Evolutionary conservation across 1,284 basidiomycete species (phyloP).

Genomic region (Phenoliferia sp.): DNA sequence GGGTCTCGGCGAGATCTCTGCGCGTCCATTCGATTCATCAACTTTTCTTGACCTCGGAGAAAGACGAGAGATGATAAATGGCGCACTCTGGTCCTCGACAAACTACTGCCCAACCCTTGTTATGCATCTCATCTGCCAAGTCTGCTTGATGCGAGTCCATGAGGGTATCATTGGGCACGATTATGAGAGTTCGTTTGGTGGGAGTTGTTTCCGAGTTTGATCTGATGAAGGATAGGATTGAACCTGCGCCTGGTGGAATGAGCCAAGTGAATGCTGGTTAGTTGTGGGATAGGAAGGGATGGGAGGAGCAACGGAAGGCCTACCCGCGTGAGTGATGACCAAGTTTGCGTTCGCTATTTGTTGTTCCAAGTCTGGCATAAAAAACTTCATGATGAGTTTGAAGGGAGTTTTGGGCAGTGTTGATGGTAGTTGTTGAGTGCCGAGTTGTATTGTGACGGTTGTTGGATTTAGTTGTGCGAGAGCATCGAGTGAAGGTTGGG

Average conservation of each 20-base stretch:
- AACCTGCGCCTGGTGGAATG: constrained; percentile 72
- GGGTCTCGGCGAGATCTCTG: not conserved
- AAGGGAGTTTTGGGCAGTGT: constrained; percentile 7
- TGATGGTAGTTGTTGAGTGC: constrained; percentile 46
- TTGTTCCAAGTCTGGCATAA: constrained; percentile 63
- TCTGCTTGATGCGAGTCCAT: constrained; percentile 93
- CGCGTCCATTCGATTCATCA: too few relatives aligned
- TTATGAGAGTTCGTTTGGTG: constrained; percentile 57
- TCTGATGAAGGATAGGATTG: constrained; percentile 82
- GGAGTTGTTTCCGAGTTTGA: constrained; percentile 45
- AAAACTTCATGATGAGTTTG: constrained; percentile 55
- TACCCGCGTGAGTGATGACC: constrained; percentile 90
- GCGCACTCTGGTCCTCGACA: not conserved
- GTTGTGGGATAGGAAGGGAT: too few relatives aligned
- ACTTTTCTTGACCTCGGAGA: too few relatives aligned
- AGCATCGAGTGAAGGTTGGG: constrained; percentile 49
- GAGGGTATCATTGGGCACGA: constrained; percentile 81
- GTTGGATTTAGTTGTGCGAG: constrained; percentile 56
- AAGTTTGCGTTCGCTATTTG: constrained; percentile 65
- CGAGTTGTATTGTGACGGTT: constrained; percentile 67
- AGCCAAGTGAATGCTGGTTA: constrained; percentile 8
- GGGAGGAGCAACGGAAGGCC: constrained; percentile 30
- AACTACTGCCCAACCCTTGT: constrained; percentile 47
- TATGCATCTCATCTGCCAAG: constrained; percentile 65
- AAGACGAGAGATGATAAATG: not conserved